These are phyloP conservation scores for Colletotrichum kahawae DNA, from an alignment of 2,329 filamentous ascomycete species.

Conservation along the genomic window DNA sequence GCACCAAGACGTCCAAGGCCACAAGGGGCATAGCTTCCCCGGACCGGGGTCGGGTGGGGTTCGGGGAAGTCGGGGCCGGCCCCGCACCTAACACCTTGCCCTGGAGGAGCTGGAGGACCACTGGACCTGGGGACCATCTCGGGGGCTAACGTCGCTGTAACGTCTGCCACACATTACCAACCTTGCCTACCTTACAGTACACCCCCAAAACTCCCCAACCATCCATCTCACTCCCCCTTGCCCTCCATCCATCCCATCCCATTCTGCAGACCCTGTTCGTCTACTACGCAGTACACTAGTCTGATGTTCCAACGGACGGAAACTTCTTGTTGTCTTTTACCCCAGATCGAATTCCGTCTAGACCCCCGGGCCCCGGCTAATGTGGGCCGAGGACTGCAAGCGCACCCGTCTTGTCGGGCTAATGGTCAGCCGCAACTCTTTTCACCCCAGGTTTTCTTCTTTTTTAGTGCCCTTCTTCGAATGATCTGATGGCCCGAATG, in stretches of 20 bases:
- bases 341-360: constrained; percentile 1
- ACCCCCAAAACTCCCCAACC: neutral
- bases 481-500: constrained; percentile 3
- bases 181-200: too few relatives aligned
- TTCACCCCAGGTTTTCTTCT: neutral
- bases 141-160: neutral
- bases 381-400: neutral
- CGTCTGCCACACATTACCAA: neutral
- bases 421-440: neutral
- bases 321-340: neutral
- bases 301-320: neutral
- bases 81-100: neutral
- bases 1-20: neutral
- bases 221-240: neutral
- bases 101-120: too few relatives aligned
- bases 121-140: neutral
- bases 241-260: neutral
- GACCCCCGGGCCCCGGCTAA: neutral
- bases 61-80: constrained; percentile 19
- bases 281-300: neutral
- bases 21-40: constrained; percentile 1
- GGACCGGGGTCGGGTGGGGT: neutral
- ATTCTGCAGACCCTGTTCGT: neutral
- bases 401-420: neutral
- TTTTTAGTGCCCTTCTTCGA: neutral